Percentiles rank a stretch among this genome's conserved stretches.
Evolutionary conservation across 1,284 basidiomycete species (phyloP).

Genomic region (Microbotryomycetes sp.): DNA sequence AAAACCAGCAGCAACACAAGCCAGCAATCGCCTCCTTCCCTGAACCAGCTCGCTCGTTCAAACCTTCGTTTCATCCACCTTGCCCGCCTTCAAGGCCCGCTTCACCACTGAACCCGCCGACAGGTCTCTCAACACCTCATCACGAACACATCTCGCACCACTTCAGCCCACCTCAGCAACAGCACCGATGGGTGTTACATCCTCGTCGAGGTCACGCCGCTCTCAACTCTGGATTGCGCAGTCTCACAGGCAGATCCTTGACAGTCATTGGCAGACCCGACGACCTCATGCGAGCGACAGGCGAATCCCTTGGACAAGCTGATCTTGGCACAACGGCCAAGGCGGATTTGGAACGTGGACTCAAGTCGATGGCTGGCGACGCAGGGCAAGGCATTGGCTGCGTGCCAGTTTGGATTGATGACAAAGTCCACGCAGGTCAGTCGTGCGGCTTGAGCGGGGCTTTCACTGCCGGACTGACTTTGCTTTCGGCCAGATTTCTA

Average conservation of each 20-base stretch:
- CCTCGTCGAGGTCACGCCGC: conserved; percentile 86
- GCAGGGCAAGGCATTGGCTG: conserved; percentile 27
- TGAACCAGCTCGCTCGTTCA: conserved; percentile 23
- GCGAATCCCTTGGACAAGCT: conserved; percentile 38
- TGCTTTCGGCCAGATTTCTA: conserved; percentile 31
- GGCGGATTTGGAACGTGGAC: conserved; percentile 30
- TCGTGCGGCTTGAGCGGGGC: background rate
- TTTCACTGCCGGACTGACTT: background rate
- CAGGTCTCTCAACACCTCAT: background rate
- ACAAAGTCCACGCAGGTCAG: conserved; percentile 26
- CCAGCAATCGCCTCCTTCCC: conserved; percentile 20
- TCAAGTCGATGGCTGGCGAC: conserved; percentile 23
- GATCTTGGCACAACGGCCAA: conserved; percentile 21
- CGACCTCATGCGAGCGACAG: conserved; percentile 56
- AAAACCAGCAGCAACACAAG: conserved; percentile 16
- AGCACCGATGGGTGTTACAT: conserved; percentile 62
- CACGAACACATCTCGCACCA: conserved; percentile 1
- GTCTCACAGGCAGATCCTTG: conserved; percentile 73
- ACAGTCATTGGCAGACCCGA: conserved; percentile 91
- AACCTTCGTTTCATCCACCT: conserved; percentile 25
- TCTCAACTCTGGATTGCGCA: conserved; percentile 88
- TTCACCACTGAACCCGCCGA: conserved; percentile 10
- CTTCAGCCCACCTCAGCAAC: conserved; percentile 1
- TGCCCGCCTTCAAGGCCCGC: conserved; percentile 27
- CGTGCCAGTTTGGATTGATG: conserved; percentile 33